These are phyloP conservation scores for Aspergillus sp. DNA, from an alignment of 2,329 filamentous ascomycete genomes.

Conservation along the genomic window DNA sequence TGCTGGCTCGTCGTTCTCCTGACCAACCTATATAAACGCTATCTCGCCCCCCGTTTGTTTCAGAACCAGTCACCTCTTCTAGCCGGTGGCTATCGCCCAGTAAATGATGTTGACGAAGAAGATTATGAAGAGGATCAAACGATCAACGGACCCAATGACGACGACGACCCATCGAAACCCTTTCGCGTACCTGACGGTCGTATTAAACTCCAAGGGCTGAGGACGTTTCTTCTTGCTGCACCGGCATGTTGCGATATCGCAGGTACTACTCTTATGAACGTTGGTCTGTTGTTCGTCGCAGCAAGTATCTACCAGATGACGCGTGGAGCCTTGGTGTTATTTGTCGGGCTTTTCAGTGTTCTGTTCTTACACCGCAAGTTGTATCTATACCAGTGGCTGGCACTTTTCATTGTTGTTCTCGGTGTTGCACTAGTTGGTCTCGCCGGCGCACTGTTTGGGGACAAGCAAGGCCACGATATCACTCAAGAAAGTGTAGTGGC, in stretches of 20 bases:
- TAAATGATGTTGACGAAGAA: conserved; percentile 53
- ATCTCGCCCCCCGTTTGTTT: conserved; percentile 41
- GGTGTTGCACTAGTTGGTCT: conserved; percentile 90
- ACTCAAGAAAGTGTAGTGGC: conserved; percentile 28
- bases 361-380: conserved; percentile 80
- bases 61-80: conserved; percentile 43
- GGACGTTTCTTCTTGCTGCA: conserved; percentile 72
- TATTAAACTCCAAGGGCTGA: conserved; percentile 65
- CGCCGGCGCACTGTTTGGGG: conserved; percentile 77
- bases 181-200: conserved; percentile 56
- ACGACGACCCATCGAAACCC: conserved; percentile 54
- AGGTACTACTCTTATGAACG: conserved; percentile 96
- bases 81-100: conserved; percentile 64
- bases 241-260: conserved; percentile 92
- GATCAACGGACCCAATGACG: conserved; percentile 44
- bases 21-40: conserved; percentile 65
- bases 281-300: conserved; percentile 87
- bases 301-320: conserved; percentile 99
- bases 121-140: conserved; percentile 46
- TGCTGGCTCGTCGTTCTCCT: conserved; percentile 87
- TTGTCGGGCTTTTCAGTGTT: conserved; percentile 94
- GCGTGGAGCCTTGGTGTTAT: conserved; percentile 86
- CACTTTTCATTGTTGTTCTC: conserved; percentile 78
- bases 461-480: conserved; percentile 45
- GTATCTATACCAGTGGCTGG: conserved; percentile 87